Conservation (phyloP, 2,329 filamentous ascomycete genomes). For the Neobulgaria alba region DNA sequence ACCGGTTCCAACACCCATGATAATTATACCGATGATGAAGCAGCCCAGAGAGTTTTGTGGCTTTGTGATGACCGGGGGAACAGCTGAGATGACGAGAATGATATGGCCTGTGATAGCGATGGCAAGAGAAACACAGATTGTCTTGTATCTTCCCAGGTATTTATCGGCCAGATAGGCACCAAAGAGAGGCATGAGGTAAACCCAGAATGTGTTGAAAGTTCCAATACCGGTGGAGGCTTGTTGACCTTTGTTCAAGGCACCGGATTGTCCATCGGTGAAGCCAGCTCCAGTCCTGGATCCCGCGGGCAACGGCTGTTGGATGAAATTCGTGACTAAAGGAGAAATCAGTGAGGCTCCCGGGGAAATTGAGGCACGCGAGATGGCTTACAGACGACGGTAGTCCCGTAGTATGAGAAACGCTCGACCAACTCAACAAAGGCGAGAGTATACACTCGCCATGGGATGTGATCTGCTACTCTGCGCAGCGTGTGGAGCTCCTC, state of each 20-base stretch:
- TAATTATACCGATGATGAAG: conserved; percentile 53
- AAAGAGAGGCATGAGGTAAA: conserved; percentile 40
- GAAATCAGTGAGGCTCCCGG: conserved; percentile 1
- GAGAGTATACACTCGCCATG: conserved; percentile 35
- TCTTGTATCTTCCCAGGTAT: conserved; percentile 57
- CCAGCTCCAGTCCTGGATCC: conserved; percentile 37
- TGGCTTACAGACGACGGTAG: conserved; percentile 49
- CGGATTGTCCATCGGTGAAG: conserved; percentile 31
- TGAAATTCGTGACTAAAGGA: conserved; percentile 40
- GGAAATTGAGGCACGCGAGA: not conserved
- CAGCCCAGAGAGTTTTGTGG: conserved; percentile 45
- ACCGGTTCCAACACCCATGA: conserved; percentile 61
- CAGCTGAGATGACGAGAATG: conserved; percentile 55
- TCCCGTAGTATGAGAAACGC: conserved; percentile 55
- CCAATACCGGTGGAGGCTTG: conserved; percentile 40
- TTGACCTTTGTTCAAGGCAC: conserved; percentile 37
- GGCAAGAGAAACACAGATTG: conserved; percentile 38
- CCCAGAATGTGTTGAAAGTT: conserved; percentile 42
- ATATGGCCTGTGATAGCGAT: conserved; percentile 54
- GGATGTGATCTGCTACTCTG: conserved; percentile 21
- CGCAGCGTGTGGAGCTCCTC: conserved; percentile 22
- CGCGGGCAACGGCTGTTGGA: conserved; percentile 39
- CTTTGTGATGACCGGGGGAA: conserved; percentile 48
- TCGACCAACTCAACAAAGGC: conserved; percentile 58
- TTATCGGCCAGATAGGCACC: conserved; percentile 54